phyloP scores from a whole-genome alignment of 106 monocot genomes.

The Apostasia ramifera region DNA sequence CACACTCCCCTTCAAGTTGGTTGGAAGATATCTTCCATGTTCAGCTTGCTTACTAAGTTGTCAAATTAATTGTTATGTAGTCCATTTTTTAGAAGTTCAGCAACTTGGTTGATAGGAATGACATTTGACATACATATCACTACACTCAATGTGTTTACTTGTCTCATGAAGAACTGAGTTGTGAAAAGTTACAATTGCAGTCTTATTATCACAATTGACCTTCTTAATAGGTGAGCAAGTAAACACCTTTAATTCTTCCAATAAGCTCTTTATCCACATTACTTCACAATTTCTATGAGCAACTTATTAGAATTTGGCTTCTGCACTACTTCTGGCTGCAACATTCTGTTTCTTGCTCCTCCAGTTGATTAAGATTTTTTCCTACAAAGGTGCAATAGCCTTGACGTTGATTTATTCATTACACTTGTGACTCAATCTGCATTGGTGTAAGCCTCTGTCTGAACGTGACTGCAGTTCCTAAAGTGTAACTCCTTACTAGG shows the following conservation, averaged over 20 bases:
- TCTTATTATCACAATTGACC: neutral
- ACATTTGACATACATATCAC: neutral
- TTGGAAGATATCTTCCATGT: neutral
- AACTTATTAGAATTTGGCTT: neutral
- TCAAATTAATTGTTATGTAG: neutral
- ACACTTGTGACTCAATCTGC: neutral
- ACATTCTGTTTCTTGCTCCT: neutral
- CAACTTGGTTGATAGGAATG: neutral
- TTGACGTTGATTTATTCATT: neutral
- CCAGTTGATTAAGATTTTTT: neutral
- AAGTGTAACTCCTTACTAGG: neutral
- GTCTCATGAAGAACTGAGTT: neutral
- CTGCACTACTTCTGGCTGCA: neutral
- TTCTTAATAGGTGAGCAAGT: neutral
- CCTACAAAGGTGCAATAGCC: neutral
- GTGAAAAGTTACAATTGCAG: neutral
- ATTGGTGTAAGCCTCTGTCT: neutral
- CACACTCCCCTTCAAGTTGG: neutral
- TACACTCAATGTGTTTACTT: neutral
- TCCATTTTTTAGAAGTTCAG: neutral
- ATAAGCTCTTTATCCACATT: neutral
- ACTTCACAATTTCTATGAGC: neutral
- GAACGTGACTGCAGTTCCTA: neutral
- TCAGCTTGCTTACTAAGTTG: neutral
- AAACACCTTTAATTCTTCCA: neutral